Evolutionary conservation across 148 eudicot genomes (phyloP).

Genomic region (Rhododendron griersonianum): DNA sequence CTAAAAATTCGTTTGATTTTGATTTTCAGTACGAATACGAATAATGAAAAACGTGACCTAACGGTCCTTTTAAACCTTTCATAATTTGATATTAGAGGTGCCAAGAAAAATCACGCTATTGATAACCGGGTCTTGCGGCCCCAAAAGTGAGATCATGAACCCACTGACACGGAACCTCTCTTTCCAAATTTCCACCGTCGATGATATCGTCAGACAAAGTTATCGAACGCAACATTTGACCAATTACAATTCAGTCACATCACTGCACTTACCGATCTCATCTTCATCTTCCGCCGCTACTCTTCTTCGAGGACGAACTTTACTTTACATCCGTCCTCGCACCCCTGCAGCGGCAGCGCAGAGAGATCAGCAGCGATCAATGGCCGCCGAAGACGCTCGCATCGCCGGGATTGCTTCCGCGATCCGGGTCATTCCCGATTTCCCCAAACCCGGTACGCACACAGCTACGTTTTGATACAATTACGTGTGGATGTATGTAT

Average conservation of each 20-base stretch:
- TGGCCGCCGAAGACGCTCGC: conserved; percentile 44
- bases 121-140: no score
- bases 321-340: not conserved
- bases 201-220: conserved; percentile 18
- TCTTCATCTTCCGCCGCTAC: not conserved
- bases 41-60: no score
- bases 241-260: conserved; percentile 21
- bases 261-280: not conserved
- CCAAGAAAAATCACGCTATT: no score
- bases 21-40: no score
- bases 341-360: not conserved
- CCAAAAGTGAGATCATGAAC: not conserved
- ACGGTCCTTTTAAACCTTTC: no score
- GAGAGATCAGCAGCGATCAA: not conserved
- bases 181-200: conserved; percentile 2
- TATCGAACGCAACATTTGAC: not conserved
- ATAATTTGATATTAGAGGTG: no score
- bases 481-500: not conserved
- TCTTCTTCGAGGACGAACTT: not conserved
- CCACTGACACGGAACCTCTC: not conserved
- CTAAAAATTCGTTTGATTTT: no score
- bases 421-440: conserved; percentile 83
- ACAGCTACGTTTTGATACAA: not conserved
- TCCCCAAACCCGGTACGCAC: conserved; percentile 74
- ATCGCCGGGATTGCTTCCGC: conserved; percentile 55